Evolutionary conservation across 2,329 filamentous ascomycete species (phyloP), one percentile per base, ranked within the genome.

Genomic region (Colletotrichum tropicale): DNA sequence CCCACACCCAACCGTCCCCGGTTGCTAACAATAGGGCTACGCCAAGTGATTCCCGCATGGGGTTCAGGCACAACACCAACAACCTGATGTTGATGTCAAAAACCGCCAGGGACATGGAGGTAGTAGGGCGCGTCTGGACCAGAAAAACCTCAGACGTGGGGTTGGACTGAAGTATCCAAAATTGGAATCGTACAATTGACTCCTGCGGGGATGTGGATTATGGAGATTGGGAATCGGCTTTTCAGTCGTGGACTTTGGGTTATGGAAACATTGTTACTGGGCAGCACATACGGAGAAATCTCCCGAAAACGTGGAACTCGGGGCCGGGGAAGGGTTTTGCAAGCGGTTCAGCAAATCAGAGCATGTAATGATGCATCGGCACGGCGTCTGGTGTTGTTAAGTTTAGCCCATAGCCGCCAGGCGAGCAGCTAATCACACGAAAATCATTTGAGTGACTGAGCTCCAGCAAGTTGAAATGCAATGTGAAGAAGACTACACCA

Each of bases 341-440:
- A 70, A 66, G 70, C 74, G 70, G 48, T 70, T 74, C 69, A 67
- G 61, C 69, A 75, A 73, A 52, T 61, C 36, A 70, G 32, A 62
- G 30, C 66, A 75, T 74, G 71, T 70, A 71, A 64, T 65, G 74
- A 76, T 76, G 74, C 74, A 76, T 67, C 62, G 66, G 66, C 71
- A 76, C 30, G 71, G 74, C 71, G 62, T 75, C 52, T 75, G 66
- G 74, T 71, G 75, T 76, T 77, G 74, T 77, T 76, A 77, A 76
- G 74, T 76, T 76, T 77, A 77, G 76, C 76, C 28, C 55, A 56
- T 67, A 71, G 65, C 70, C 65, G 70, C 71, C 26, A 61, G 32
- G 52, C 72, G 61, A 64, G 70, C 65, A 74, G 66, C 61, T 70
- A 70, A 71, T 66, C 52, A 76, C 38, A 70, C 21, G 32, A 56